phyloP scores from a whole-genome alignment of 257 asterid species.

The Gentiana macrophylla region DNA sequence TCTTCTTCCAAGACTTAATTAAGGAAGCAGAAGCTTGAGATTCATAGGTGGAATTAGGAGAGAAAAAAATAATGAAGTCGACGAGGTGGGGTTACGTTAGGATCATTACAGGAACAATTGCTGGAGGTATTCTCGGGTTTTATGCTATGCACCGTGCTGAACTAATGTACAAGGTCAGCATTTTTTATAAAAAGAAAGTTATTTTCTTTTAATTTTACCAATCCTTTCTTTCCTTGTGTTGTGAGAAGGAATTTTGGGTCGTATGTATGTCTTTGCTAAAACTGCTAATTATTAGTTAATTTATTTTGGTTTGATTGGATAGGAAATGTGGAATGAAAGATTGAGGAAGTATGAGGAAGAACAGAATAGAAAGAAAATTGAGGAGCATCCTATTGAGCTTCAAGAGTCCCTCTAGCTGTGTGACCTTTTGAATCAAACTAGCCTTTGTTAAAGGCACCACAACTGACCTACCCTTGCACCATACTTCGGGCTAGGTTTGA shows the following conservation, averaged over 20 bases:
- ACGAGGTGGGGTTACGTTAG: slow-evolving; percentile 76
- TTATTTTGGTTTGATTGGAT: background rate
- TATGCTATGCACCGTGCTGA: slow-evolving; percentile 80
- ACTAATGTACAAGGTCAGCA: slow-evolving; percentile 55
- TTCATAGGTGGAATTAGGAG: background rate
- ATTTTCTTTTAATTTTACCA: too few relatives aligned
- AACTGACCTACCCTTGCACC: too few relatives aligned
- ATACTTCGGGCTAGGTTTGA: too few relatives aligned
- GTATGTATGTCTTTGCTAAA: background rate
- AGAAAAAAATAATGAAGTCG: slow-evolving; percentile 27
- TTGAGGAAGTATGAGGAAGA: slow-evolving; percentile 83
- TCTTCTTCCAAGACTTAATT: too few relatives aligned
- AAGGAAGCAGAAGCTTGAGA: background rate
- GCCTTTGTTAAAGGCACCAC: too few relatives aligned
- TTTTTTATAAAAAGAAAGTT: too few relatives aligned
- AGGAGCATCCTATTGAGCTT: slow-evolving; percentile 36
- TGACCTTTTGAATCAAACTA: too few relatives aligned
- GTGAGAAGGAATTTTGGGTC: background rate
- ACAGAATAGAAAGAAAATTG: slow-evolving; percentile 32
- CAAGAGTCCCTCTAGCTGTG: slow-evolving; percentile 29
- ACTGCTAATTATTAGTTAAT: background rate
- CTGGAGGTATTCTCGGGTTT: slow-evolving; percentile 72
- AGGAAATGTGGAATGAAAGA: slow-evolving; percentile 84
- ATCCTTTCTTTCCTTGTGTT: background rate
- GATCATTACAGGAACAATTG: slow-evolving; percentile 65